Conservation (phyloP, 768 basidiomycete species). For the Pholiota molesta region DNA sequence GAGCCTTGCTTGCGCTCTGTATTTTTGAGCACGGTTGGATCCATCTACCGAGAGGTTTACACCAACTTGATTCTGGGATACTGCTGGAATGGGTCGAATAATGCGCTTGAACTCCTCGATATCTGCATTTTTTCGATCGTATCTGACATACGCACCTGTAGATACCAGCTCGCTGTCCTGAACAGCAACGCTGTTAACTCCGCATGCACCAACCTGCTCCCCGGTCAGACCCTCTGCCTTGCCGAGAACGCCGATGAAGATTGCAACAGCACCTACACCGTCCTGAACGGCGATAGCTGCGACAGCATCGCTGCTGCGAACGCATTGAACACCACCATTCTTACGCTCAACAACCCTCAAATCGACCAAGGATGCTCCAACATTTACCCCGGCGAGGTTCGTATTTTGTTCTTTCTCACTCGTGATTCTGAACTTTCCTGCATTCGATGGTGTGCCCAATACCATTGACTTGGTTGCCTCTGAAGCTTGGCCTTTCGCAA, state of each 20-base stretch:
- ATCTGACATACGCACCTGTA: constrained; percentile 19
- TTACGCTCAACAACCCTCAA: constrained; percentile 69
- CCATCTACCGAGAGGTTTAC: not conserved
- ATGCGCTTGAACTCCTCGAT: no score
- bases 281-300: constrained; percentile 56
- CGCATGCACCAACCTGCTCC: constrained; percentile 57
- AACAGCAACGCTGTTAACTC: constrained; percentile 56
- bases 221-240: constrained; percentile 56
- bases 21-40: not conserved
- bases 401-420: constrained; percentile 6
- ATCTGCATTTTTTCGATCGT: no score
- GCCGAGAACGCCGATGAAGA: constrained; percentile 51
- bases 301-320: constrained; percentile 38
- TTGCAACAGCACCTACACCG: constrained; percentile 53
- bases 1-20: no score
- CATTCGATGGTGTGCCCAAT: not conserved
- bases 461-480: no score
- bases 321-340: constrained; percentile 45
- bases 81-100: not conserved
- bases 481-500: not conserved
- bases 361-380: constrained; percentile 53
- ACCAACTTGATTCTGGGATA: not conserved
- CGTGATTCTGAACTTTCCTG: not conserved
- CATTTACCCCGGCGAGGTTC: constrained; percentile 63
- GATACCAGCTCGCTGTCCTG: constrained; percentile 57